These are phyloP conservation scores for Fomitopsis schrenkii DNA, from an alignment of 1,284 basidiomycete genomes.

Conservation along the genomic window DNA sequence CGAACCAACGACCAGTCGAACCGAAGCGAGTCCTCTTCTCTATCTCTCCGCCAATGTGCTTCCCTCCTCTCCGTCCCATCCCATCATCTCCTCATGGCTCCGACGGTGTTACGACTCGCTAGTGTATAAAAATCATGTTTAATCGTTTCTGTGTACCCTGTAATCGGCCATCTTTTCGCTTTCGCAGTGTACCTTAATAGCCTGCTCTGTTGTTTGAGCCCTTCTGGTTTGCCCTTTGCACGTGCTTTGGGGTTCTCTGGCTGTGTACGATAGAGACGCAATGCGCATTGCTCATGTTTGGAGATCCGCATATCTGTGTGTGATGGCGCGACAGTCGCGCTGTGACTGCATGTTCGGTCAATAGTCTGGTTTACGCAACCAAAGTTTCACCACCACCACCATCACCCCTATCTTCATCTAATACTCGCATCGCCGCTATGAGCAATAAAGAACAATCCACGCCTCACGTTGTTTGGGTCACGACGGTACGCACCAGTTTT, in stretches of 20 bases:
- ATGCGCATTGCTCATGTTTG: not conserved
- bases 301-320: too few species aligned
- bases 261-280: not conserved
- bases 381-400: conserved; percentile 8
- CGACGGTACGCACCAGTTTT: too few species aligned
- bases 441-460: conserved; percentile 72
- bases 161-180: not conserved
- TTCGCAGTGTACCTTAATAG: not conserved
- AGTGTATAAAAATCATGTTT: not conserved
- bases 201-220: not conserved
- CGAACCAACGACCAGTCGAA: not conserved
- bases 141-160: not conserved
- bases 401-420: conserved; percentile 15
- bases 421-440: conserved; percentile 36
- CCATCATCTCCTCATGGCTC: not conserved
- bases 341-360: not conserved
- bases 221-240: not conserved
- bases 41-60: not conserved
- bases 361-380: too few species aligned
- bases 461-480: conserved; percentile 81
- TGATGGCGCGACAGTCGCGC: not conserved
- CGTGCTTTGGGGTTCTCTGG: not conserved
- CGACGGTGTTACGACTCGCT: not conserved
- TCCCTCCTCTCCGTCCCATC: not conserved
- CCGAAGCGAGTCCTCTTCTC: not conserved